These are phyloP conservation scores for Puccinia hordei DNA, from an alignment of 1,284 basidiomycete genomes.

Conservation along the genomic window DNA sequence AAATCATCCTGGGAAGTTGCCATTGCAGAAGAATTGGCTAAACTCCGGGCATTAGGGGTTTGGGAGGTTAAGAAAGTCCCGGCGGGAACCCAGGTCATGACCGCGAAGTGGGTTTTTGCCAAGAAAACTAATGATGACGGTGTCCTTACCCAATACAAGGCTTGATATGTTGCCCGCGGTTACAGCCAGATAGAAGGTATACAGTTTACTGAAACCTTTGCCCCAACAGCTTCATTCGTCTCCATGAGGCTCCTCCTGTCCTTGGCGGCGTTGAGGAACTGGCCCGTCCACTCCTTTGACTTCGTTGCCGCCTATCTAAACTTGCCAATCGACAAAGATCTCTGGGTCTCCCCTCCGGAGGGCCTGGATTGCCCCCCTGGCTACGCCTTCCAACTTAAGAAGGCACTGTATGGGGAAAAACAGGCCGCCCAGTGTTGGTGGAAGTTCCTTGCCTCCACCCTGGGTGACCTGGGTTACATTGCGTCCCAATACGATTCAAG, in stretches of 20 bases:
- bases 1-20: neutral
- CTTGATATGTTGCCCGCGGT: neutral
- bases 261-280: neutral
- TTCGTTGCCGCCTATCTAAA: neutral
- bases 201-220: neutral
- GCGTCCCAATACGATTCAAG: neutral
- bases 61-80: neutral
- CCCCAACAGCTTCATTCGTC: neutral
- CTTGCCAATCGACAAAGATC: too few species aligned
- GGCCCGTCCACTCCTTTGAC: neutral
- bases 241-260: neutral
- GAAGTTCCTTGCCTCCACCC: neutral
- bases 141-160: neutral
- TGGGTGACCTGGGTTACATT: neutral
- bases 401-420: conserved; percentile 12
- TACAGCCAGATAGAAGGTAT: neutral
- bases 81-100: neutral
- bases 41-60: neutral
- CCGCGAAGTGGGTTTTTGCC: neutral
- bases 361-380: neutral
- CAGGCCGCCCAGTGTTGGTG: conserved; percentile 20
- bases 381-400: neutral
- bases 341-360: neutral
- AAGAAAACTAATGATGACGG: neutral
- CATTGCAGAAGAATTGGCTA: neutral